phyloP scores from a whole-genome alignment of 148 eudicot genomes.

The Oxyria digyna region DNA sequence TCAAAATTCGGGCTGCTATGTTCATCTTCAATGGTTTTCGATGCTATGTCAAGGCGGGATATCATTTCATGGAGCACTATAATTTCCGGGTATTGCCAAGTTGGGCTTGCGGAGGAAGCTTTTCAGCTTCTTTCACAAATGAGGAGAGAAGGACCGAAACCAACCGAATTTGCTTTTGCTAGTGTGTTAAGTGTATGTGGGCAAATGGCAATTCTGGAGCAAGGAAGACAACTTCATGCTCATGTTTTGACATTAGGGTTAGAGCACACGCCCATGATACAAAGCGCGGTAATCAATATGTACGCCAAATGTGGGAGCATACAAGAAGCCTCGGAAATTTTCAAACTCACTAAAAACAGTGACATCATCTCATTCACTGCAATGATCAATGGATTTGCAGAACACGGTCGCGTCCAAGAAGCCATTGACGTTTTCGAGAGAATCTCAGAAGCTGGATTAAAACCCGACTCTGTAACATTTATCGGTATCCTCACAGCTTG shows the following conservation, averaged over 20 bases:
- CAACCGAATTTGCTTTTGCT: conserved; percentile 61
- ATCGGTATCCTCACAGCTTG: conserved; percentile 87
- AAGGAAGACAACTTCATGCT: conserved; percentile 79
- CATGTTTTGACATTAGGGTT: conserved; percentile 51
- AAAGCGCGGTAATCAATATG: conserved; percentile 72
- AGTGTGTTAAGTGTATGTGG: conserved; percentile 71
- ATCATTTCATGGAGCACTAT: conserved; percentile 81
- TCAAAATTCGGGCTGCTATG: conserved; percentile 48
- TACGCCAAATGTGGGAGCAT: conserved; percentile 82
- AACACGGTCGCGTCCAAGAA: conserved; percentile 67
- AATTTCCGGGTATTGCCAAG: conserved; percentile 65
- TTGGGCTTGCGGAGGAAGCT: conserved; percentile 65
- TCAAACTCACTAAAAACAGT: conserved; percentile 16
- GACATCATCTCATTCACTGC: conserved; percentile 87
- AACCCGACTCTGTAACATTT: conserved; percentile 79
- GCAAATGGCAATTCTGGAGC: conserved; percentile 70
- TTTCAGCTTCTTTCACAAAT: conserved; percentile 46
- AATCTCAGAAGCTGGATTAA: conserved; percentile 35
- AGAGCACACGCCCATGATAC: conserved; percentile 40
- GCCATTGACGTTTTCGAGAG: conserved; percentile 59
- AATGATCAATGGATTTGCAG: conserved; percentile 89
- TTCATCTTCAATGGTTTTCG: conserved; percentile 40
- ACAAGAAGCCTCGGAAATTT: conserved; percentile 49
- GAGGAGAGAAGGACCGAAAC: conserved; percentile 73
- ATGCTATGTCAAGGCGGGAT: conserved; percentile 43